These are phyloP conservation scores for Phlyctochytrium bullatum DNA, from an alignment of 192 early-diverging fungal species.

Conservation along the genomic window DNA sequence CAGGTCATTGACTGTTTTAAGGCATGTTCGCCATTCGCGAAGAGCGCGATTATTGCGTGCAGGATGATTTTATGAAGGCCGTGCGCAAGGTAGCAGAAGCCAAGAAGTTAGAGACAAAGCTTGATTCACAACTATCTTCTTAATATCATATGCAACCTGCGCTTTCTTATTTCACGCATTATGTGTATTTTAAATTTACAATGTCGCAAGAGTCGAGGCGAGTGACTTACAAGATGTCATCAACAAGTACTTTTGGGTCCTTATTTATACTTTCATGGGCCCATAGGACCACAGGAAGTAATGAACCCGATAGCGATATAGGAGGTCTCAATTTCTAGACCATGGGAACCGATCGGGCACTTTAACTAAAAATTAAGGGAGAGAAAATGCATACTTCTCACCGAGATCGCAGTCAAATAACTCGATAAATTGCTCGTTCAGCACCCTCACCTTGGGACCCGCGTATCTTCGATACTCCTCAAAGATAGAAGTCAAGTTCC, in stretches of 20 bases:
- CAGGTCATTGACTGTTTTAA: constrained; percentile 22
- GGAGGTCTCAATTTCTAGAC: neutral
- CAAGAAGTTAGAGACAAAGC: constrained; percentile 76
- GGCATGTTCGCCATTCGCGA: constrained; percentile 99
- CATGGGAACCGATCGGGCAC: neutral
- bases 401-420: constrained; percentile 96
- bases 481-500: constrained; percentile 98
- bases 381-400: too few relatives aligned
- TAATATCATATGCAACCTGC: neutral
- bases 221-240: too few relatives aligned
- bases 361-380: too few relatives aligned
- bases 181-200: too few relatives aligned
- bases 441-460: constrained; percentile 92
- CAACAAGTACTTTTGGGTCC: too few relatives aligned
- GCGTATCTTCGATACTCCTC: constrained; percentile 97
- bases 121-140: constrained; percentile 30
- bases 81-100: constrained; percentile 96
- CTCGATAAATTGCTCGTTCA: constrained; percentile 82
- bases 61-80: constrained; percentile 99
- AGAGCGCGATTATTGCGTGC: constrained; percentile 95
- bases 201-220: too few relatives aligned
- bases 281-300: too few relatives aligned
- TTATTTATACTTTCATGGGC: too few relatives aligned
- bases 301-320: too few relatives aligned
- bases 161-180: too few relatives aligned